phyloP scores from a whole-genome alignment of 2,329 filamentous ascomycete genomes.

The Fusarium kyushuense region DNA sequence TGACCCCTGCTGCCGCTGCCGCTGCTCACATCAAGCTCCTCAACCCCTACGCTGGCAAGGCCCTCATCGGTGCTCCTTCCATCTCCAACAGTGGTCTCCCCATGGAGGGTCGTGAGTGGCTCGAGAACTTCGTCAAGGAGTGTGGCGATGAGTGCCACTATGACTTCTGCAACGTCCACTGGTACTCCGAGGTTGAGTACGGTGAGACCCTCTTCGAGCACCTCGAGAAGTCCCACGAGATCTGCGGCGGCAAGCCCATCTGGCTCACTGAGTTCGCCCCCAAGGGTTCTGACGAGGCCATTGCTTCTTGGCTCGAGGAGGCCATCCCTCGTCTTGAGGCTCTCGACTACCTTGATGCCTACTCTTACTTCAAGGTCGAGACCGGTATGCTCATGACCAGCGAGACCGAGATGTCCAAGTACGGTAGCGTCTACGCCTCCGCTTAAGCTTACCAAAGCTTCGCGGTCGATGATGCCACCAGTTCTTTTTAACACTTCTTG shows the following conservation, averaged over 20 bases:
- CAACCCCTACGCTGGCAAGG: constrained; percentile 66
- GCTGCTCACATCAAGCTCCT: constrained; percentile 64
- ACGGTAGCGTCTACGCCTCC: constrained; percentile 64
- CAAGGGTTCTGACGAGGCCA: constrained; percentile 55
- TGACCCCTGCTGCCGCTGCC: constrained; percentile 66
- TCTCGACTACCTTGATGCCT: constrained; percentile 64
- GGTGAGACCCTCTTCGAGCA: constrained; percentile 66
- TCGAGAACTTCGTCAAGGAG: constrained; percentile 63
- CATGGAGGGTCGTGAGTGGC: constrained; percentile 68
- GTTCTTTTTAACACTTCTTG: constrained; percentile 52
- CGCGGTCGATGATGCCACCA: constrained; percentile 1
- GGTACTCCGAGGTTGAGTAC: constrained; percentile 67
- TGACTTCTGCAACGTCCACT: constrained; percentile 73
- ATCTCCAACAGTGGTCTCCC: constrained; percentile 69
- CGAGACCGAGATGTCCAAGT: constrained; percentile 56
- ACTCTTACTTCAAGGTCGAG: constrained; percentile 68
- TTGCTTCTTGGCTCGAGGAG: constrained; percentile 62
- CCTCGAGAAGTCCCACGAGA: constrained; percentile 59
- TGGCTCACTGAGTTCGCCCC: constrained; percentile 76
- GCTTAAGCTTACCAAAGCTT: constrained; percentile 40
- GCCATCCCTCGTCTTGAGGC: constrained; percentile 63
- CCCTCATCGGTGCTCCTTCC: constrained; percentile 68
- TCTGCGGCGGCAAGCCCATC: constrained; percentile 61
- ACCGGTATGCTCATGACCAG: constrained; percentile 58
- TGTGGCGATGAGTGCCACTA: constrained; percentile 65